Conservation (phyloP, 768 basidiomycete genomes). For the Leccinum incarnatum region DNA sequence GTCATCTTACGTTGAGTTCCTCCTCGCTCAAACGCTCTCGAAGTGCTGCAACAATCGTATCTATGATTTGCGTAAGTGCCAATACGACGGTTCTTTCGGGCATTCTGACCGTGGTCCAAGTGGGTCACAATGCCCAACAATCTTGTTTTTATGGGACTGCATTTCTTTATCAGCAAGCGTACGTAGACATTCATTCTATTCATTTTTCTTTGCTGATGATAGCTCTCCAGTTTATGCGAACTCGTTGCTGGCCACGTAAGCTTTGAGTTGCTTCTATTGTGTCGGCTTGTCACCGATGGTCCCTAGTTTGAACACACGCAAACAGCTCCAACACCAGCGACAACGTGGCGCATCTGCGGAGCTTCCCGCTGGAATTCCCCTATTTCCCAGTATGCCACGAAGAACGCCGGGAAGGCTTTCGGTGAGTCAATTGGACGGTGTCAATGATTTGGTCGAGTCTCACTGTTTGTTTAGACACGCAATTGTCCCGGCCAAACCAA, state of each 20-base stretch:
- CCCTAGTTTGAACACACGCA: constrained; percentile 38
- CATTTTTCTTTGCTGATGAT: background rate
- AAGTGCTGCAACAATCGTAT: constrained; percentile 41
- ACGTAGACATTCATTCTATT: constrained; percentile 8
- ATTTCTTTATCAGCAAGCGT: constrained; percentile 55
- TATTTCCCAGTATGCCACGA: constrained; percentile 21
- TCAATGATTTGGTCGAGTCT: background rate
- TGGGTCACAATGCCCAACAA: constrained; percentile 48
- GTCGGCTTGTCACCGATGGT: background rate
- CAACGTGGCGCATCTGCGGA: constrained; percentile 31
- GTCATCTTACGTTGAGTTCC: background rate
- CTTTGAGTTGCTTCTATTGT: background rate
- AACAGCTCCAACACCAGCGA: constrained; percentile 30
- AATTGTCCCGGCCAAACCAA: constrained; percentile 12
- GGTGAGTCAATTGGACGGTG: constrained; percentile 9
- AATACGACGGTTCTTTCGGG: background rate
- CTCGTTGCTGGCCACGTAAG: constrained; percentile 45
- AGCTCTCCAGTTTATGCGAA: constrained; percentile 44
- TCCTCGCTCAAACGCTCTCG: background rate
- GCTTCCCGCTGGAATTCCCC: constrained; percentile 24
- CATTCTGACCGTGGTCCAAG: constrained; percentile 17
- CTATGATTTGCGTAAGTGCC: constrained; percentile 41
- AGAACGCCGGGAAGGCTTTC: constrained; percentile 3
- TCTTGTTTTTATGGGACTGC: constrained; percentile 51
- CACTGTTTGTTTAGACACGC: constrained; percentile 8